A percentile compares a stretch with the other conserved stretches of the same genome.
These are phyloP conservation scores for Penicillium thymicola DNA, from an alignment of 2,329 filamentous ascomycete genomes.

Conservation along the genomic window DNA sequence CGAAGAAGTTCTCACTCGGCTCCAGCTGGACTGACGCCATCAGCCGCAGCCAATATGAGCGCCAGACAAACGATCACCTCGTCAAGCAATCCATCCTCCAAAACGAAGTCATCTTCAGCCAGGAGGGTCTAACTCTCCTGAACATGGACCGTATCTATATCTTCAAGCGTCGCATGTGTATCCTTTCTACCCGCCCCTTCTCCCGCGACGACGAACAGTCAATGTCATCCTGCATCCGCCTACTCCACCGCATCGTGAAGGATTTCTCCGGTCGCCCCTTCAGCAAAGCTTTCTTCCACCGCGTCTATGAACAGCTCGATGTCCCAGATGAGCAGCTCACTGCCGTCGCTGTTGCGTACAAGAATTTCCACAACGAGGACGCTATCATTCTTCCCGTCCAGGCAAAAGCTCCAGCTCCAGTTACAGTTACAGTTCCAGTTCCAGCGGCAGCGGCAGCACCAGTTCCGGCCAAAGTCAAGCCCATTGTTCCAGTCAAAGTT, in stretches of 20 bases:
- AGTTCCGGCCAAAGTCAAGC: not conserved
- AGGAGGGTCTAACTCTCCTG: conserved; percentile 44
- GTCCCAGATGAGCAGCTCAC: conserved; percentile 37
- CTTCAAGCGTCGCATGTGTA: conserved; percentile 43
- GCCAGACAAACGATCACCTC: conserved; percentile 40
- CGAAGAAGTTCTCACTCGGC: conserved; percentile 38
- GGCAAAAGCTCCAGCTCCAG: conserved; percentile 3
- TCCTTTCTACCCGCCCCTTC: conserved; percentile 32
- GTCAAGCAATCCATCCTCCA: conserved; percentile 44
- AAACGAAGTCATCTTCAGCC: conserved; percentile 45
- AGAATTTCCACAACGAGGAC: conserved; percentile 33
- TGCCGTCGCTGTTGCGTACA: conserved; percentile 37
- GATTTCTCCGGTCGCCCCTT: conserved; percentile 43
- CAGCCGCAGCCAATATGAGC: conserved; percentile 34
- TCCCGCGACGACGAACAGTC: conserved; percentile 32
- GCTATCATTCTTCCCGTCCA: conserved; percentile 37
- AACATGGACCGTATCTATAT: conserved; percentile 47
- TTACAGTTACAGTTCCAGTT: not conserved
- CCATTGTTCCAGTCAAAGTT: not conserved
- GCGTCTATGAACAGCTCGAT: conserved; percentile 43
- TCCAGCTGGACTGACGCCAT: conserved; percentile 40
- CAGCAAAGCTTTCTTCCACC: conserved; percentile 44
- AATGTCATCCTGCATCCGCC: conserved; percentile 39
- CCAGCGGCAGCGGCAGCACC: not conserved
- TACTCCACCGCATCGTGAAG: conserved; percentile 40